Percentiles rank a stretch among this genome's conserved stretches.
phyloP scores from a whole-genome alignment of 1,139 yeast species.

The Taiozyma sp. region DNA sequence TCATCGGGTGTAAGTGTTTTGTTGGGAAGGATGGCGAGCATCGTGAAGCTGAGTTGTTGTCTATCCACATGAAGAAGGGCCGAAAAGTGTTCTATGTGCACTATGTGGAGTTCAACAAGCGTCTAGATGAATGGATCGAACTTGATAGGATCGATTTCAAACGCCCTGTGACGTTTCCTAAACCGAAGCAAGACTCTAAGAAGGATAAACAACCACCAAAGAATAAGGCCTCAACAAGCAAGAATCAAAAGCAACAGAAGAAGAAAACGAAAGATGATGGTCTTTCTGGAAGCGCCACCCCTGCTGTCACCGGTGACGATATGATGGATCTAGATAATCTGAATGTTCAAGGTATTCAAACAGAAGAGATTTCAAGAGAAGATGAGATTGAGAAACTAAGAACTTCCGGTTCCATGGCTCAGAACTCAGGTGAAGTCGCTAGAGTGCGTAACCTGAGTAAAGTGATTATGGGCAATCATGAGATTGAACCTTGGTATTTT shows the following conservation, averaged over 20 bases:
- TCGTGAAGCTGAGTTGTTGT: conserved; percentile 81
- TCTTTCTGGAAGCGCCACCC: conserved; percentile 15
- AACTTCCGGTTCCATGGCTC: conserved; percentile 96
- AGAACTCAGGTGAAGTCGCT: conserved; percentile 82
- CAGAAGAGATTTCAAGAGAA: conserved; percentile 74
- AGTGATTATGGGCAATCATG: conserved; percentile 82
- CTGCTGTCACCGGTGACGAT: conserved; percentile 41
- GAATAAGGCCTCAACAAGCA: conserved; percentile 26
- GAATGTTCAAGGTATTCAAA: conserved; percentile 73
- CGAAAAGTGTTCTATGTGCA: conserved; percentile 86
- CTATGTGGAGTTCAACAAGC: conserved; percentile 88
- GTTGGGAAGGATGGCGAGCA: conserved; percentile 78
- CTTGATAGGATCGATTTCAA: conserved; percentile 65
- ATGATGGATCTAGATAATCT: conserved; percentile 84
- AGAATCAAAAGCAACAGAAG: conserved; percentile 26
- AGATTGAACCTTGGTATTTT: conserved; percentile 98
- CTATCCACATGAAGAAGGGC: conserved; percentile 71
- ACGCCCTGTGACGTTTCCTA: conserved; percentile 68
- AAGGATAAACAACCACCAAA: conserved; percentile 32
- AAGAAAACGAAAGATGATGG: conserved; percentile 12
- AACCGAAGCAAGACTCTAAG: conserved; percentile 47
- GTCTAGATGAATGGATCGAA: conserved; percentile 91
- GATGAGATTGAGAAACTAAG: conserved; percentile 90
- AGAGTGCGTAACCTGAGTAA: conserved; percentile 79
- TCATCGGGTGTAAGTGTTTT: conserved; percentile 74